Evolutionary conservation across 1,139 yeast genomes (phyloP), one percentile per base, ranked within the genome.

Genomic region (Suhomyces anneliseae): DNA sequence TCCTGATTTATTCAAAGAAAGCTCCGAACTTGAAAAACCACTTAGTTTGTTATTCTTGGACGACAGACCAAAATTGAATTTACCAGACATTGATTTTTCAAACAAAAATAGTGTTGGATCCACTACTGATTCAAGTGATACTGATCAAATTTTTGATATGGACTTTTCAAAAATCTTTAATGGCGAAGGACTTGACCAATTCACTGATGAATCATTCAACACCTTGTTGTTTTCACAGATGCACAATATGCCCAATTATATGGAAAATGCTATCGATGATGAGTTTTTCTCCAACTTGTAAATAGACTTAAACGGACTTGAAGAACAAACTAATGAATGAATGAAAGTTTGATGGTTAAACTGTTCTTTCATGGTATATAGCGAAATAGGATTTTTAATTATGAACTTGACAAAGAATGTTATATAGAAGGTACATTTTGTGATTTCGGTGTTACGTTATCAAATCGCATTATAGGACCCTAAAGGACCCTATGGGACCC

Each of bases 1-100:
- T 43, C 68, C 69, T 6, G 61, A 60, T 11, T 39, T 61, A 7
- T 60, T 61, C 41, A 47, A 51, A 19, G 47, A 38, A 8, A 36
- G 44, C n/a, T n/a, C 14, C 14, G 40, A 45, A 33, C 36, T 42
- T 32, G 46, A 39, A 2, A 36, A 36, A n/a, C 46, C 46, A 11
- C 43, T 44, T 34, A 44, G 40, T 26, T 44, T 44, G 31, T 15
- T 44, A 7, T 44, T 44, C 12, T 26, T 29, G 32, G 32, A 29
- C 4, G 32, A 29, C 4, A 29, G 32, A 29, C 32, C 32, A 9
- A 29, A 29, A 11, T 29, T 29, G 32, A 29, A 11, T 9, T 29
- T 29, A 11, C 32, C 32, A 29, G 32, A 29, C 4, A 29, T 29
- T 29, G 32, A 29, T 29, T 29, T 29, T 29, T 29, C 32, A 9